These are phyloP conservation scores for Emmonsiellopsis sp. DNA, from an alignment of 2,329 filamentous ascomycete species.

Conservation along the genomic window DNA sequence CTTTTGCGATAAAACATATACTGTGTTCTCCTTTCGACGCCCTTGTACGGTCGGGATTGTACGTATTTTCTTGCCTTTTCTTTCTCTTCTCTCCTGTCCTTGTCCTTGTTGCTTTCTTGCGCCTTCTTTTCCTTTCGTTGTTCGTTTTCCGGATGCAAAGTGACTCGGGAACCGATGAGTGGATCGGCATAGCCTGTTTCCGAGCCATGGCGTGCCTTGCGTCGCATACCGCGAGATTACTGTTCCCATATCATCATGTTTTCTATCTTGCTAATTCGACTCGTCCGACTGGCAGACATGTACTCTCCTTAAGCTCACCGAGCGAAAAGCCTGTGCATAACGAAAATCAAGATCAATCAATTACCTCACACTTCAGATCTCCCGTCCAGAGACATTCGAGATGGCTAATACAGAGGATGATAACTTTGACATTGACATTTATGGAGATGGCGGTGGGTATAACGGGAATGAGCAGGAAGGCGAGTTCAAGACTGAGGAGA, in stretches of 20 bases:
- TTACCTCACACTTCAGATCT: conserved; percentile 9
- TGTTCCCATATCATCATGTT: conserved; percentile 2
- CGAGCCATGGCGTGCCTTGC: background rate
- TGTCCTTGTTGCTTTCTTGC: conserved; percentile 2
- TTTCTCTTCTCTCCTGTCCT: conserved; percentile 5
- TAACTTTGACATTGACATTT: conserved; percentile 64
- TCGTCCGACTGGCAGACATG: conserved; percentile 32
- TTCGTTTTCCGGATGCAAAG: background rate
- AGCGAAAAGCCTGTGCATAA: conserved; percentile 32
- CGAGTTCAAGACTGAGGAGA: conserved; percentile 32
- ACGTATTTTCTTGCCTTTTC: conserved; percentile 15
- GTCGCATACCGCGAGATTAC: background rate
- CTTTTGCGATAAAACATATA: conserved; percentile 7
- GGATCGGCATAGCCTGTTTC: background rate
- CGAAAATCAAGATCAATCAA: conserved; percentile 27
- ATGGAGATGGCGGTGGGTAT: conserved; percentile 49
- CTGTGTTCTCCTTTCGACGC: conserved; percentile 7
- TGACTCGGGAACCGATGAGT: background rate
- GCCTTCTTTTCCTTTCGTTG: background rate
- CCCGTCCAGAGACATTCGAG: conserved; percentile 14
- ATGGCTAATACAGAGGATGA: conserved; percentile 51
- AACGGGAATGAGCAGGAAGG: conserved; percentile 39
- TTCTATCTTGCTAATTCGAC: conserved; percentile 31
- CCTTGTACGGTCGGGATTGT: conserved; percentile 12
- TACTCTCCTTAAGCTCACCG: conserved; percentile 29